Conservation (phyloP, 805 yeast species). For the Sugiyamaella qingdaonensis region DNA sequence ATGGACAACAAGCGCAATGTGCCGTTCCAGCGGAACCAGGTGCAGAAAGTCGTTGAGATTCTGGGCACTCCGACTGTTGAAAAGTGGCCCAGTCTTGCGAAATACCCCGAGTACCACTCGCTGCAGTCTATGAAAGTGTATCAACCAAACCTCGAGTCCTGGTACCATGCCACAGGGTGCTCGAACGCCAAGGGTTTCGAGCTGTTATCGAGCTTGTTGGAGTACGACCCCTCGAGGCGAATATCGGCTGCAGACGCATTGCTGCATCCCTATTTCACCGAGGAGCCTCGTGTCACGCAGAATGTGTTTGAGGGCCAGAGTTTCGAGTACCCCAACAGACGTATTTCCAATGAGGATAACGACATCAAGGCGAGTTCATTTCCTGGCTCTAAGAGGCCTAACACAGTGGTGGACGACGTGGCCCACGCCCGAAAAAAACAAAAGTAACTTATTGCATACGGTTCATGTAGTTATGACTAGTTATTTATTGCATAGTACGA, state of each 20-base stretch:
- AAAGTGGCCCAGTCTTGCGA: conserved; percentile 74
- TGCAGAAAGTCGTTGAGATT: conserved; percentile 87
- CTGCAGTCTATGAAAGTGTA: conserved; percentile 54
- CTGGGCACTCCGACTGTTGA: conserved; percentile 78
- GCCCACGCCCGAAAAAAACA: conserved; percentile 25
- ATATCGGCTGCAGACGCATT: conserved; percentile 75
- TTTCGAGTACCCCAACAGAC: conserved; percentile 75
- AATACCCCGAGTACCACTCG: conserved; percentile 78
- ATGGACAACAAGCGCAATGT: conserved; percentile 90
- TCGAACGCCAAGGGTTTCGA: conserved; percentile 63
- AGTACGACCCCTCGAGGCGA: conserved; percentile 78
- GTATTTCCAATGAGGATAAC: conserved; percentile 82
- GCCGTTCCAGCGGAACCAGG: conserved; percentile 91
- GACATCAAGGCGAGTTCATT: conserved; percentile 51
- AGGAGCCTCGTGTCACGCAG: conserved; percentile 58
- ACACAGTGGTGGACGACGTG: conserved; percentile 20
- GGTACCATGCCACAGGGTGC: conserved; percentile 86
- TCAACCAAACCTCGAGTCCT: conserved; percentile 67
- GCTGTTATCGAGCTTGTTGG: conserved; percentile 59
- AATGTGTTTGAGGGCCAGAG: conserved; percentile 78
- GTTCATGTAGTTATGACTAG: too few relatives aligned
- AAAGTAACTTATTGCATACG: conserved; percentile 12
- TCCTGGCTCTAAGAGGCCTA: conserved; percentile 32
- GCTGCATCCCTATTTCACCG: conserved; percentile 73
- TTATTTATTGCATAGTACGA: too few relatives aligned